Conservation (phyloP, 164 flowering plant genomes). For the Cinnamomum micranthum region DNA sequence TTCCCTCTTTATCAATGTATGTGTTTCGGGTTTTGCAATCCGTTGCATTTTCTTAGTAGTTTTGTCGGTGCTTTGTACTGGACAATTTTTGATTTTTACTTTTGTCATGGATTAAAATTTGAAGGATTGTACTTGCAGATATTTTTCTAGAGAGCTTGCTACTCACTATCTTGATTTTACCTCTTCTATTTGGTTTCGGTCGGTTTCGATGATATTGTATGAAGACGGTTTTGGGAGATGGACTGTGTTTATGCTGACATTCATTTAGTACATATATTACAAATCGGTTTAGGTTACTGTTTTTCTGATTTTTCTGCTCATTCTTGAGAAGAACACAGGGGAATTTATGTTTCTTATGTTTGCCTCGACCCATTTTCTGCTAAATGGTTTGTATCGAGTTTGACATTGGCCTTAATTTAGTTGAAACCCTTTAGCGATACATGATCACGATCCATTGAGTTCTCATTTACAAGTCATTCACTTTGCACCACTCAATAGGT, state of each 20-base stretch:
- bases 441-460: conserved; percentile 2
- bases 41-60: conserved; percentile 12
- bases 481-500: conserved; percentile 17
- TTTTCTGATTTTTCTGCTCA: neutral
- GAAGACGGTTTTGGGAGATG: neutral
- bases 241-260: neutral
- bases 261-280: neutral
- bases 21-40: conserved; percentile 8
- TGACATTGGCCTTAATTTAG: neutral
- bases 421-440: conserved; percentile 4
- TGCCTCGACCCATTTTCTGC: neutral
- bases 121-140: conserved; percentile 5
- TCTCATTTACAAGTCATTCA: conserved; percentile 13
- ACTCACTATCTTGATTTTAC: neutral
- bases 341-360: neutral
- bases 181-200: neutral
- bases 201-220: neutral
- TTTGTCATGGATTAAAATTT: conserved; percentile 11
- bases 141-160: conserved; percentile 9
- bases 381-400: conserved; percentile 2
- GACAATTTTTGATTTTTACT: conserved; percentile 2
- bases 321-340: conserved; percentile 1
- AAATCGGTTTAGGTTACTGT: too few species aligned
- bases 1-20: conserved; percentile 18
- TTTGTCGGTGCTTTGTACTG: conserved; percentile 14